Evolutionary conservation across 345 rosid genomes (phyloP).

Genomic region (Schrenkiella parvula): DNA sequence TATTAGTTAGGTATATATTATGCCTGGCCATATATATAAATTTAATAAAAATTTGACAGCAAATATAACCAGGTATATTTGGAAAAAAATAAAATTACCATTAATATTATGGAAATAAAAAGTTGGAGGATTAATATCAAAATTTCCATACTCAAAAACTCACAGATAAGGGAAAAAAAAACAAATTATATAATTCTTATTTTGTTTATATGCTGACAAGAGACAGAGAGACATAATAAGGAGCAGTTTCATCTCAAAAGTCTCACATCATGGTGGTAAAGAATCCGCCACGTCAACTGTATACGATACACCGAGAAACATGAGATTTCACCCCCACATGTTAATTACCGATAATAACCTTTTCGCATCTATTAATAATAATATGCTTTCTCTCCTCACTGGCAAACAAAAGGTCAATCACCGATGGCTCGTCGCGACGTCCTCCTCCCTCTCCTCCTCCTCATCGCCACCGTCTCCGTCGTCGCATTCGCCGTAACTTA

Average conservation of each 20-base stretch:
- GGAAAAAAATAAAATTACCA: neutral
- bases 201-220: too few species aligned
- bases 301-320: slow-evolving; percentile 9
- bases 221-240: too few species aligned
- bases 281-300: neutral
- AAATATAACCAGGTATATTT: neutral
- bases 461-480: slow-evolving; percentile 20
- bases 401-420: neutral
- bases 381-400: too few species aligned
- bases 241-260: too few species aligned
- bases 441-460: slow-evolving; percentile 24
- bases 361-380: slow-evolving; percentile 28
- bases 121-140: neutral
- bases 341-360: slow-evolving; percentile 3
- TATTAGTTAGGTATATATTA: neutral
- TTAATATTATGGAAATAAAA: neutral
- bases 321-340: neutral
- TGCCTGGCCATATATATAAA: neutral
- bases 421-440: slow-evolving; percentile 23
- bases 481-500: slow-evolving; percentile 26
- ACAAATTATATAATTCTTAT: neutral
- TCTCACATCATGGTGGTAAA: neutral
- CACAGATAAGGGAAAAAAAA: neutral
- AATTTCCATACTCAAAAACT: neutral
- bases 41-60: neutral